Conservation (phyloP, 2,329 filamentous ascomycete species). For the Paecilomyces sp. region DNA sequence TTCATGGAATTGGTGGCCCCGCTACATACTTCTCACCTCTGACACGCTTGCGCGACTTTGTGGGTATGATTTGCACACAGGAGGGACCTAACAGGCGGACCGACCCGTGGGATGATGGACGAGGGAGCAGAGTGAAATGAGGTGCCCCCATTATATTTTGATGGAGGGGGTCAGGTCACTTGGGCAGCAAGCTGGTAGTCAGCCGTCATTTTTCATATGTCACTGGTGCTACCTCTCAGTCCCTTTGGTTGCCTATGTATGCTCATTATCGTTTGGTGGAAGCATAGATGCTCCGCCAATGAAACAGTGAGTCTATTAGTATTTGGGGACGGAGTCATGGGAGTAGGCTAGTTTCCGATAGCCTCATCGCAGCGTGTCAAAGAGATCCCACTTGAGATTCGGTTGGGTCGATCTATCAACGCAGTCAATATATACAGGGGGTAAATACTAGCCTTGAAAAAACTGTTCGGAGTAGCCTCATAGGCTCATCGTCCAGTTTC, state of each 20-base stretch:
- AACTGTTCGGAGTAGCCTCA: neutral
- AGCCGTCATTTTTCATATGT: neutral
- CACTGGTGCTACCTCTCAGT: neutral
- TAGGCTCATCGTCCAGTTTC: neutral
- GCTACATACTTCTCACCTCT: conserved; percentile 5
- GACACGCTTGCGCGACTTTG: conserved; percentile 8
- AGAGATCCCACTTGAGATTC: neutral
- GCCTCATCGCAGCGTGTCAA: neutral
- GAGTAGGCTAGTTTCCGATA: neutral
- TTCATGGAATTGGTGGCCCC: conserved; percentile 7
- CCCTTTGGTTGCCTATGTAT: neutral
- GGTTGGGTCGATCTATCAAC: neutral
- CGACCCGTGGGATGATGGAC: conserved; percentile 17
- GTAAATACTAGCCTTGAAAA: neutral
- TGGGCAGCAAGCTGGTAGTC: conserved; percentile 21
- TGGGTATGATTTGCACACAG: neutral
- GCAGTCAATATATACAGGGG: neutral
- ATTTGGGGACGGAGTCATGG: neutral
- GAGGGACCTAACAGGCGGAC: conserved; percentile 13
- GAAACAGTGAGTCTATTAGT: neutral
- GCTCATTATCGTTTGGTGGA: neutral
- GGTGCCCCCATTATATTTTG: neutral
- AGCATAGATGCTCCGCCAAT: neutral
- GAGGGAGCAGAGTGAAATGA: conserved; percentile 6
- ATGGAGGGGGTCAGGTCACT: conserved; percentile 8